Evolutionary conservation across 2,329 filamentous ascomycete species (phyloP), one percentile per base, ranked within the genome.

Genomic region (Lachnellula suecica): DNA sequence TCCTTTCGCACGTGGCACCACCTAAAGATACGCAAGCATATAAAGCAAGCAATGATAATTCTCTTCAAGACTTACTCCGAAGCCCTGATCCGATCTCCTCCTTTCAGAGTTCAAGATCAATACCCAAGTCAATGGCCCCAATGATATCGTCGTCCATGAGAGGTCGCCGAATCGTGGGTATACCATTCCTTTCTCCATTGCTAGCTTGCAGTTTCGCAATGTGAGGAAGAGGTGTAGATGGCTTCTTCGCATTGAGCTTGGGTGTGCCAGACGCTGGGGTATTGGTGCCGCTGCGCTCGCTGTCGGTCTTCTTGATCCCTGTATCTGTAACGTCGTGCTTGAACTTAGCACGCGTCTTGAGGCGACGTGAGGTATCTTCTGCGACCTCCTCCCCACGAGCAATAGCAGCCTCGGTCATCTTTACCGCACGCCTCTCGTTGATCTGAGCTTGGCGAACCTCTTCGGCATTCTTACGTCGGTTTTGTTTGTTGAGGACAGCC

Each of bases 111-210:
- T 96, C 91, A 63, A 96, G 85, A 62, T 97, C 93, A 68, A 97
- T 91, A 24, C 91, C 93, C 63, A 97, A 74, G 68, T 97, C 94
- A 75, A 97, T 76, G 23, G 85, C 81, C 1, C 88, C 91, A 70
- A 97, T 93, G 51, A 97, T 88, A 66, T 97, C 94, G 66, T 97
- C 94, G 57, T 96, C 92, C 76, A 88, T 87, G 52, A 91, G 81
- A 25, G 87, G 85, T 72, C 89, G 85, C 65, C 93, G 89, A 44
- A 91, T 88, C 11, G 84, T 84, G 3, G 83, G 79, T 54, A 85
- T 71, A 11, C 71, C 69, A 63, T 81, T 83, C 71, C 81, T 83
- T 60, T 84, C 78, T 56, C 65, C 65, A 44, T 56, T 54, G 44
- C 56, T 60, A 44, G 59, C 62, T 50, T 58, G 65, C 49, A 59